Evolutionary conservation across 2,329 filamentous ascomycete species (phyloP), one percentile per base, ranked within the genome.

Genomic region (Fusarium burgessii): DNA sequence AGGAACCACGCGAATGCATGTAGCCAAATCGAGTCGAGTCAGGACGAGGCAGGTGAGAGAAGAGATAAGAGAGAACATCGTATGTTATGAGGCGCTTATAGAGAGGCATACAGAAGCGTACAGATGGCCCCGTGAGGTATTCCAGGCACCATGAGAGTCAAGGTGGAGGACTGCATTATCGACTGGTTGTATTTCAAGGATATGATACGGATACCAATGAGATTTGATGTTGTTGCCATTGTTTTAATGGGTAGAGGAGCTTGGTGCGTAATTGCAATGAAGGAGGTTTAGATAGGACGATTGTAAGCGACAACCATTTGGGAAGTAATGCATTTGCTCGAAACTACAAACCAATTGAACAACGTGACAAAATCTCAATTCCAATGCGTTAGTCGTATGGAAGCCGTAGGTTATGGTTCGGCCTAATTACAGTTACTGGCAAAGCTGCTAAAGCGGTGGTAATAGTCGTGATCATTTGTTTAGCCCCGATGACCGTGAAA

Each of bases 1-100:
- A 61, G 32, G 43, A 72, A 50, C 51, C 41, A 17, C 49, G 49
- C 40, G 9, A 36, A 71, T 70, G 69, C 69, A 72, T 49, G 69
- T 35, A 45, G 50, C 69, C 69, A 46, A 57, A 66, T 58, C 47
- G 13, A 66, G 47, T 27, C 52, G 36, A 27, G 29, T 13, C 23
- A 18, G 52, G 32, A 14, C 33, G 15, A 32, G 43, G 17, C 35
- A 62, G 42, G 51, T 52, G 67, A 70, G 65, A 47, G n/a, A 72
- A 70, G 69, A 72, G 68, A 66, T 4, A 70, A 72, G 58, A 15
- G 32, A 36, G 47, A 27, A 58, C 10, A 42, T 25, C 18, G 25
- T 45, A 3, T 17, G 29, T 15, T 20, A 45, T 35, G 27, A 17
- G 29, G 25, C 49, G 25, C 7, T 51, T 35, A 32, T 36, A 17